Evolutionary conservation across 2,329 filamentous ascomycete genomes (phyloP), one percentile per base, ranked within the genome.

Genomic region (Penicillium concentricum): DNA sequence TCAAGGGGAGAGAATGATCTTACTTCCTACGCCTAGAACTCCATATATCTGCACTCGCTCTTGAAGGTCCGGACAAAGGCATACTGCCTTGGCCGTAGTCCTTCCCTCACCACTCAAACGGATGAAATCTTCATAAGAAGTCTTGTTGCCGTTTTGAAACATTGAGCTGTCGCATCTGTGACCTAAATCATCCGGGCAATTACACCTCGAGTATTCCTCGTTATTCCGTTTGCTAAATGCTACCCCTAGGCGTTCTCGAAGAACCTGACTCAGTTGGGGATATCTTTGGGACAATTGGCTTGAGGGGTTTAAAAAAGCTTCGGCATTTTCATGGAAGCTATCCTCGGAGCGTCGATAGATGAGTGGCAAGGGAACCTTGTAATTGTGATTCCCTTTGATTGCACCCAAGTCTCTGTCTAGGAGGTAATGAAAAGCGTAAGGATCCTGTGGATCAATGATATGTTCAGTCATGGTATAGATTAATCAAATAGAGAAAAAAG

Each of bases 1-100:
- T 32, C 3, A 34, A 44, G 9, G 24, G 24, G 20, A 44, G 3
- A 57, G n/a, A 20, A 20, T n/a, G 30, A 13, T 12, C 62, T 56
- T 61, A 65, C 65, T 61, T 55, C 64, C 65, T 44, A 39, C n/a
- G 2, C 65, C 64, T 16, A 65, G 43, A 4, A 53, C 22, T 28
- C 64, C 65, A 46, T 62, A 66, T 15, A 64, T 28, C 10, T 64
- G 47, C 50, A 64, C 39, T 9, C 43, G 43, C 5, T 55, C 30
- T 3, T 4, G 15, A 13, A 65, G 28, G n/a, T 44, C 10, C 15
- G 52, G 52, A 22, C 52, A 55, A 18, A 55, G 46, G 15, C 46
- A 50, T 24, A 35, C 28, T 1, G n/a, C 38, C 8, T 46, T 46
- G 4, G 24, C 50, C n/a, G 32, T 37, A n/a, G 15, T 30, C n/a